Evolutionary conservation across 148 eudicot species (phyloP).

Genomic region (Tetragonia tetragonoides): DNA sequence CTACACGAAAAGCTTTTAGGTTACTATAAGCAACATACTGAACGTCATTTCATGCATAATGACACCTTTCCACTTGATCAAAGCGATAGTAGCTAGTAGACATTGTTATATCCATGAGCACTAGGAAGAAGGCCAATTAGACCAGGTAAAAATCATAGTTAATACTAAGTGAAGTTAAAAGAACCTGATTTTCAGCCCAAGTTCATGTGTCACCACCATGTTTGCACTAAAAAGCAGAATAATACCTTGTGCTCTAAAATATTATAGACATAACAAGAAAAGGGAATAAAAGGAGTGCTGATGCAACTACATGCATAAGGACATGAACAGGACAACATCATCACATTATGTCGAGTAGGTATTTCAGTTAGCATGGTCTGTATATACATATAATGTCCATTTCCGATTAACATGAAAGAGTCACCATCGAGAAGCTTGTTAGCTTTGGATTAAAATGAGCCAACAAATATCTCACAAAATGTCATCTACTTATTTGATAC

Average conservation of each 20-base stretch:
- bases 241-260: background rate
- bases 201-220: background rate
- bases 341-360: background rate
- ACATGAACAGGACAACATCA: background rate
- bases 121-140: background rate
- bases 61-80: background rate
- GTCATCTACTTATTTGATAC: background rate
- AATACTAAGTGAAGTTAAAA: background rate
- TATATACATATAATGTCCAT: background rate
- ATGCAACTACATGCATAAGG: background rate
- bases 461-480: background rate
- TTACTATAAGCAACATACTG: conserved; percentile 8
- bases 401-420: background rate
- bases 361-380: background rate
- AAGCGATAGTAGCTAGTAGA: background rate
- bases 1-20: conserved; percentile 32
- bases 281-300: background rate
- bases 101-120: background rate
- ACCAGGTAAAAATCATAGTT: background rate
- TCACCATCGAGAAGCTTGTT: background rate
- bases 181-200: background rate
- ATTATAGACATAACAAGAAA: background rate
- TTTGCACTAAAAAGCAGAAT: background rate
- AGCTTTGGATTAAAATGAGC: background rate
- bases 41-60: background rate